Evolutionary conservation across 2,329 filamentous ascomycete species (phyloP).

Genomic region (Colletotrichum noveboracense): DNA sequence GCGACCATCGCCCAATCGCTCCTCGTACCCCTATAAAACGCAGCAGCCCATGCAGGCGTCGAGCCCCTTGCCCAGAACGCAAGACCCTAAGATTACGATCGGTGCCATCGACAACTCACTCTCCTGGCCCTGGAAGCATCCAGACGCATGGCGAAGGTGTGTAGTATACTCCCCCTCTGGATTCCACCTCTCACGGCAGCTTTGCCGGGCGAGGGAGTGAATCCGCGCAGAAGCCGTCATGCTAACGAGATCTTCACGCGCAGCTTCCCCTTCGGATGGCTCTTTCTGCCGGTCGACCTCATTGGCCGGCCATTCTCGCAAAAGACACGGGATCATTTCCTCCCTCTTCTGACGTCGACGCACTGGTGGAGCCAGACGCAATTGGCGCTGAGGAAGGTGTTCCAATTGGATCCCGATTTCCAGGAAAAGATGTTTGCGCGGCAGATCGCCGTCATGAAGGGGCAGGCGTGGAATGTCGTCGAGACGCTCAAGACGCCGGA

Average conservation of each 20-base stretch:
- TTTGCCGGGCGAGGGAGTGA: not conserved
- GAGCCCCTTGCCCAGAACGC: constrained; percentile 49
- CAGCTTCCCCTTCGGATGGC: constrained; percentile 97
- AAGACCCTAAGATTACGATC: constrained; percentile 70
- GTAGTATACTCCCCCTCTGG: not conserved
- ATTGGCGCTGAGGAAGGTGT: constrained; percentile 82
- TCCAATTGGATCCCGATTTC: constrained; percentile 92
- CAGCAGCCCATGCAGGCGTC: constrained; percentile 86
- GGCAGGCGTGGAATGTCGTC: constrained; percentile 98
- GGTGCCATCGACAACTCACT: constrained; percentile 98
- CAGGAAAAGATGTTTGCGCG: constrained; percentile 99
- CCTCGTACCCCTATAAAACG: constrained; percentile 72
- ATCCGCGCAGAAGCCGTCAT: not conserved
- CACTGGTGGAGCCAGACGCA: constrained; percentile 98
- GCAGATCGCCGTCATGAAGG: constrained; percentile 99
- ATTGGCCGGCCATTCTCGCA: constrained; percentile 97
- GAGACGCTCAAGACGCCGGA: constrained; percentile 93
- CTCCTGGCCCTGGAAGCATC: constrained; percentile 99
- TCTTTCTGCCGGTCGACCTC: constrained; percentile 94
- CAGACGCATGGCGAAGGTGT: constrained; percentile 79
- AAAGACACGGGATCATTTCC: constrained; percentile 90
- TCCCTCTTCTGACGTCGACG: constrained; percentile 93
- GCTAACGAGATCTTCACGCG: not conserved
- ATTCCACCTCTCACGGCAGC: not conserved
- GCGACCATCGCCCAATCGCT: constrained; percentile 41